Evolutionary conservation across 164 flowering plant species (phyloP), one percentile per base, ranked within the genome.

Genomic region (Vitis rotundifolia): DNA sequence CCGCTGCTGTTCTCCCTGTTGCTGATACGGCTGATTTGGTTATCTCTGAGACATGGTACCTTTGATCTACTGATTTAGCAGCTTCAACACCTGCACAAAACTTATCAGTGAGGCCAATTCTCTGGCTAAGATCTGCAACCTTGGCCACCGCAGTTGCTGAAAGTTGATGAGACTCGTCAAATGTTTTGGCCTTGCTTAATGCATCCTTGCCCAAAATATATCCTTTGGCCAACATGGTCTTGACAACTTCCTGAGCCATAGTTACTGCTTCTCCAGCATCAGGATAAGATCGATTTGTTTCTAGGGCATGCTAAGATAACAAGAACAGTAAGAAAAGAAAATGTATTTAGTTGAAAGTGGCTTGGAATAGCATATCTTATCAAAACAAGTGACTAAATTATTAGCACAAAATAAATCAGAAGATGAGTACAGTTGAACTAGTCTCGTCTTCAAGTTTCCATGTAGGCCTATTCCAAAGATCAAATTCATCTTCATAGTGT

Each of bases 71-170:
- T 1, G 91, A 85, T 76, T 66, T 85, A 15, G 77, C 83, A 14
- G 93, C 86, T 67, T 79, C 91, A 37, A 88, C 85, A 15, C 97
- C 93, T 1, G 89, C 86, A 68, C 14, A 76, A 18, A 94, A 56
- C 77, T 80, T 88, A 56, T 89, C 91, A 1, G 89, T 81, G 19
- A 91, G 91, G 15, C 96, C 96, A 22, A 87, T 74, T 73, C 84
- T 83, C 61, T 87, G 73, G 74, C 89, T 88, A 60, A 93, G 62
- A 59, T 93, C 94, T 3, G 89, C 82, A 59, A 86, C 94, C 72
- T 84, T 89, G 37, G 92, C 87, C 3, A 78, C 79, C 48, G 94
- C 91, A 51, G 83, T 73, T 11, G 92, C 87, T 11, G 91, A 85
- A 11, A 90, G 84, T 61, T 82, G 80, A 69, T 85, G 78, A 15